These are phyloP conservation scores for Talaromyces proteolyticus DNA, from an alignment of 495 filamentous ascomycete species.

Conservation along the genomic window DNA sequence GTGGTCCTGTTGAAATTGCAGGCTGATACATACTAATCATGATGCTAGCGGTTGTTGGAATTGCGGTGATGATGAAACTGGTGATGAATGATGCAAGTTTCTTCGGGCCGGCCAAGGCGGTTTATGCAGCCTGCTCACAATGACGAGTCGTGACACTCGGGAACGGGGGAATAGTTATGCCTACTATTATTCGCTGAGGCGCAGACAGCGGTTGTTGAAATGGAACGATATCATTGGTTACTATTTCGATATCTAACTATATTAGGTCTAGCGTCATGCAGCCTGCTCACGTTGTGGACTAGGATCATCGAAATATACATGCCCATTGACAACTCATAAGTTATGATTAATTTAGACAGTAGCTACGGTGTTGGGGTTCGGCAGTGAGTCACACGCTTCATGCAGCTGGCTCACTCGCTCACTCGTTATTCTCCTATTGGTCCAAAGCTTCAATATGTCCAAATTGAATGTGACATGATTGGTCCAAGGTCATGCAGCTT, in stretches of 20 bases:
- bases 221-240: no score
- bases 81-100: constrained; percentile 15
- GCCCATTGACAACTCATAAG: no score
- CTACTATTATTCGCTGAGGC: no score
- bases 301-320: not conserved
- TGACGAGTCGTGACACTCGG: no score
- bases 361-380: not conserved
- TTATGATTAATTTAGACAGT: no score
- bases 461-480: not conserved
- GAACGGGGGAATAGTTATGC: no score
- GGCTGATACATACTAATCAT: constrained; percentile 24
- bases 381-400: constrained; percentile 5
- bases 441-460: not conserved
- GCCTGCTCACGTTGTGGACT: constrained; percentile 23
- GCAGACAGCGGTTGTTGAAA: no score
- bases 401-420: constrained; percentile 25
- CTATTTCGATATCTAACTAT: constrained; percentile 11
- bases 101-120: no score
- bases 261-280: constrained; percentile 28
- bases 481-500: not conserved
- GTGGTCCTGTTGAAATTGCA: constrained; percentile 19
- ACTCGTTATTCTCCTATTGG: constrained; percentile 15
- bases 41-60: constrained; percentile 14
- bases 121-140: constrained; percentile 33
- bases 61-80: constrained; percentile 13